Base-by-base conservation (phyloP, 208 protist genomes). In the Crithidia fasciculata region DNA sequence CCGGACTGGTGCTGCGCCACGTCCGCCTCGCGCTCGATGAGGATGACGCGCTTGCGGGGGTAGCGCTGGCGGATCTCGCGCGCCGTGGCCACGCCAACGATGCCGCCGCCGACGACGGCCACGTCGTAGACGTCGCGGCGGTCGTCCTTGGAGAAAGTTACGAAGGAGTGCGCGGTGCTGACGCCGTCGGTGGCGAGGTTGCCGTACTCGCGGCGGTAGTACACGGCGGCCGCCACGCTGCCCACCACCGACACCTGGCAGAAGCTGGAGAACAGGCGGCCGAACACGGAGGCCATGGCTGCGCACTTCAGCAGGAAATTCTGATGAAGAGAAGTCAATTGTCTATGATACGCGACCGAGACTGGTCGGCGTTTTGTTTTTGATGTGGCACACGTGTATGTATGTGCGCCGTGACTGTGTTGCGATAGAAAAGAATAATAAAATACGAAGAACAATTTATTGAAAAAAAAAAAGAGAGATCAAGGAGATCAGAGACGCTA, bases 1-100 rank as follows among this genome's bases (percentile, higher is more conserved):
- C 84, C 81, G 6, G 91, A 94, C 78, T 98, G 96, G 80, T 98
- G 93, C 81, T 84, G 82, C 5, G 89, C 94, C 50, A 98, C 87
- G 66, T 90, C 83, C 19, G 81, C 85, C 71, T 98, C 95, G 47
- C 92, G 89, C 60, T 98, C 95, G 44, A 98, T 49, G 39, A 97
- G 68, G 16, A 89, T 81, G 62, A 98, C 79, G n/a, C 76, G 72
- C 68, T 90, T 89, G 18, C 81, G 82, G n/a, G 93, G 90, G 74
- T 87, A 93, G 61, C 78, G 78, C 19, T 71, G 58, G 36, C 77
- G 74, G 41, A 95, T 83, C 72, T 97, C 89, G 16, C 90, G 82
- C 7, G 85, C 92, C 56, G 86, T 92, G 44, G 89, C 90, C 53
- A 93, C 72, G 40, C 93, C 93, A 44, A 97, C 89, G 47, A 97